Evolutionary conservation across 2,329 filamentous ascomycete genomes (phyloP).

Genomic region (Phialophora verrucosa): DNA sequence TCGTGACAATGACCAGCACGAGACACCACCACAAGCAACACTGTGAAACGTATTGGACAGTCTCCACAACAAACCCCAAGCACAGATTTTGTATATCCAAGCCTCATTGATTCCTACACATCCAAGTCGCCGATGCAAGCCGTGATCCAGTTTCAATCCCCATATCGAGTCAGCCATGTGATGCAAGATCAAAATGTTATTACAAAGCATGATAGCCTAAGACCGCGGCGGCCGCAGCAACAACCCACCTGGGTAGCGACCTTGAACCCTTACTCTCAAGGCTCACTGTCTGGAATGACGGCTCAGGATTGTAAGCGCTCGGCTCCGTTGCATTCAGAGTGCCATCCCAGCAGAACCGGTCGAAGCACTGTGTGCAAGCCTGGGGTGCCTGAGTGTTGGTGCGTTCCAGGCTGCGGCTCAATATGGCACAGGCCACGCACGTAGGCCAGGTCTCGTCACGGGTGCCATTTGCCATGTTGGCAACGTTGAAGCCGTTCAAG

Average conservation of each 20-base stretch:
- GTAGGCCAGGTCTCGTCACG: slow-evolving; percentile 75
- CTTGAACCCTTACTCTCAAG: slow-evolving; percentile 18
- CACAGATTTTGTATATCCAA: background rate
- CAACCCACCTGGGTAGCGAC: slow-evolving; percentile 23
- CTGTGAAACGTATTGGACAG: background rate
- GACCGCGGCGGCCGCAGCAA: slow-evolving; percentile 18
- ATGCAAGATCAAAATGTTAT: slow-evolving; percentile 6
- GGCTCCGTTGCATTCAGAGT: slow-evolving; percentile 66
- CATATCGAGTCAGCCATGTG: background rate
- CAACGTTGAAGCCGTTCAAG: slow-evolving; percentile 82
- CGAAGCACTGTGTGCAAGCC: slow-evolving; percentile 77
- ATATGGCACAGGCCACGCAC: slow-evolving; percentile 86
- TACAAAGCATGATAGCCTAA: slow-evolving; percentile 24
- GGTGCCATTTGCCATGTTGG: slow-evolving; percentile 81
- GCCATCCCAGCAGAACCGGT: slow-evolving; percentile 93
- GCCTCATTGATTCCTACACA: background rate
- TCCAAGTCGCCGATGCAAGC: background rate
- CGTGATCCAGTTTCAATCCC: background rate
- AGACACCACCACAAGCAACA: background rate
- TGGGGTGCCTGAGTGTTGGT: slow-evolving; percentile 72
- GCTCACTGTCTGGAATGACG: slow-evolving; percentile 19
- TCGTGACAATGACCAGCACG: background rate
- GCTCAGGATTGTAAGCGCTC: slow-evolving; percentile 55
- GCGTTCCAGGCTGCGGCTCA: slow-evolving; percentile 75
- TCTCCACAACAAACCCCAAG: background rate